phyloP scores from a whole-genome alignment of 164 flowering plant species.

The Liriodendron chinense region DNA sequence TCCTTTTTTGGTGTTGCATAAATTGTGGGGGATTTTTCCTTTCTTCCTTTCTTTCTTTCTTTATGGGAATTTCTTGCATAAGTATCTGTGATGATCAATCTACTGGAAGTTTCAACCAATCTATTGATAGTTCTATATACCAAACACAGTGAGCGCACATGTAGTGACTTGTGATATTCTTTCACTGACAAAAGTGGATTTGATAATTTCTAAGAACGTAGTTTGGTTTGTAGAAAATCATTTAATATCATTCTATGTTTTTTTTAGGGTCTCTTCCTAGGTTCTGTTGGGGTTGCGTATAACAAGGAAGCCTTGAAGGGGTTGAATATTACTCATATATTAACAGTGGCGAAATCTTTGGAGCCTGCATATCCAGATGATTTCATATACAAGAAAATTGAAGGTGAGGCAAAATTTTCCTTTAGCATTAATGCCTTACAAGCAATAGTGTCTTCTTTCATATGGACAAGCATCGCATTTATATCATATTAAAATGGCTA shows the following conservation, averaged over 20 bases:
- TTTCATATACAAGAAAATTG: slow-evolving; percentile 55
- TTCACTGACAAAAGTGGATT: not conserved
- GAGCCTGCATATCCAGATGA: slow-evolving; percentile 48
- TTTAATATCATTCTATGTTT: not conserved
- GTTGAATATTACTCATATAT: slow-evolving; percentile 68
- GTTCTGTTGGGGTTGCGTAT: slow-evolving; percentile 79
- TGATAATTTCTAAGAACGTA: not conserved
- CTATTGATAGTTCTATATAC: not conserved
- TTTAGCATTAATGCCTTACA: not conserved
- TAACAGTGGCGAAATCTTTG: slow-evolving; percentile 51
- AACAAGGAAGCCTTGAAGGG: slow-evolving; percentile 54
- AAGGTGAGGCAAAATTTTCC: slow-evolving; percentile 34
- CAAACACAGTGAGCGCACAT: not conserved
- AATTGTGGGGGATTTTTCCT: too few species aligned
- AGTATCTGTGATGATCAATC: not conserved
- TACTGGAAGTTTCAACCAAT: not conserved
- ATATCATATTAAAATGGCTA: too few species aligned
- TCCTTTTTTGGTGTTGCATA: too few species aligned
- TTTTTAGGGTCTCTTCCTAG: slow-evolving; percentile 74
- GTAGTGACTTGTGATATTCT: not conserved
- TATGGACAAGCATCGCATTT: not conserved
- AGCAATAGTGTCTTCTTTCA: not conserved
- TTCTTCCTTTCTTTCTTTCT: too few species aligned
- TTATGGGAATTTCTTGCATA: not conserved
- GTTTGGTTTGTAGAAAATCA: not conserved